Evolutionary conservation across 164 flowering plant species (phyloP).

Genomic region (Dillenia turbinata): DNA sequence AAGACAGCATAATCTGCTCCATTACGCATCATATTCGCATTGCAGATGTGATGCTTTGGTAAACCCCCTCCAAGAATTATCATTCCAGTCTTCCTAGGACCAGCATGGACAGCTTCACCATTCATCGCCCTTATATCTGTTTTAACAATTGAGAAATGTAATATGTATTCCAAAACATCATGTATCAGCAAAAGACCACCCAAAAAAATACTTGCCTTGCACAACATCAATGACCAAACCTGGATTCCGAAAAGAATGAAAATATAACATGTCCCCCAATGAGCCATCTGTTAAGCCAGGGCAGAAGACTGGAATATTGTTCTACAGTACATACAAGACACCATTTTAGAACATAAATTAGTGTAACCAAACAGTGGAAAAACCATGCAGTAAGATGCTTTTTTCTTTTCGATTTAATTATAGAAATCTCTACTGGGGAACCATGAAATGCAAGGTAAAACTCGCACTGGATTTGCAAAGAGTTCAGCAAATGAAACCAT

Average conservation of each 20-base stretch:
- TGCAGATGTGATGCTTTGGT: slow-evolving; percentile 96
- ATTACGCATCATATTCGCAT: slow-evolving; percentile 98
- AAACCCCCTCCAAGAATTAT: slow-evolving; percentile 90
- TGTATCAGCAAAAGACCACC: too few relatives aligned
- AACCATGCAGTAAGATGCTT: too few relatives aligned
- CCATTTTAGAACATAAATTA: too few relatives aligned
- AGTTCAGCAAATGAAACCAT: too few relatives aligned
- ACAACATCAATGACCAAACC: slow-evolving; percentile 59
- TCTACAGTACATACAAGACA: slow-evolving; percentile 19
- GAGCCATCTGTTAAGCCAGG: slow-evolving; percentile 76
- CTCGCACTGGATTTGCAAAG: not conserved
- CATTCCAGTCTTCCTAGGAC: slow-evolving; percentile 85
- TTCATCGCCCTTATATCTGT: slow-evolving; percentile 90
- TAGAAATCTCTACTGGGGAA: too few relatives aligned
- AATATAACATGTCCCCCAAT: slow-evolving; percentile 72
- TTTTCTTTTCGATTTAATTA: too few relatives aligned
- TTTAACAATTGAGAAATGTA: not conserved
- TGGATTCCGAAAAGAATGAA: slow-evolving; percentile 55
- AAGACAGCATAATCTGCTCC: slow-evolving; percentile 97
- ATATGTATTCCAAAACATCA: too few relatives aligned
- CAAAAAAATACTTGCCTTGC: slow-evolving; percentile 34
- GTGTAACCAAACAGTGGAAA: too few relatives aligned
- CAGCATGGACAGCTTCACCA: slow-evolving; percentile 88
- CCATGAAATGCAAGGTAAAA: slow-evolving; percentile 5
- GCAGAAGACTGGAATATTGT: slow-evolving; percentile 64